Conservation (phyloP, 1,284 basidiomycete genomes). For the Boletus semigastroideus region DNA sequence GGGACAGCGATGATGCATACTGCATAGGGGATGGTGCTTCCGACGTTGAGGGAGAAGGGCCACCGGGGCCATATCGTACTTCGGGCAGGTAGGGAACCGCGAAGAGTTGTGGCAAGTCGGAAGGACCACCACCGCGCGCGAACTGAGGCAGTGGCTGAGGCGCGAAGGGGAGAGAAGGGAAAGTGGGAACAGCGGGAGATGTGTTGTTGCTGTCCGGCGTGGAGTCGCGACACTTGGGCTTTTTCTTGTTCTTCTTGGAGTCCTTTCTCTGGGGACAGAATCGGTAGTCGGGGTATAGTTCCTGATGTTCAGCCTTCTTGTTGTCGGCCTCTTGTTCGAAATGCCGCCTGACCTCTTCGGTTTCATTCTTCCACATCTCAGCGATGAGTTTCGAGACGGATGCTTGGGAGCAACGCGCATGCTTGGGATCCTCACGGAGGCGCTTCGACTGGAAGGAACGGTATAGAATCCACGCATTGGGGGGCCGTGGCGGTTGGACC, state of each 20-base stretch:
- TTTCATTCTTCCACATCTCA: conserved; percentile 67
- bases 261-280: conserved; percentile 71
- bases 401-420: conserved; percentile 56
- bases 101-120: conserved; percentile 14
- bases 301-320: conserved; percentile 66
- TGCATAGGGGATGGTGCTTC: conserved; percentile 38
- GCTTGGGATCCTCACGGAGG: conserved; percentile 27
- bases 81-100: conserved; percentile 29
- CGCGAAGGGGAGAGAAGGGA: conserved; percentile 7
- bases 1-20: conserved; percentile 10
- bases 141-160: background rate
- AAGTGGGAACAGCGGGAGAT: background rate
- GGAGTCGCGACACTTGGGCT: conserved; percentile 18
- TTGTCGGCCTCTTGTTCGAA: conserved; percentile 73
- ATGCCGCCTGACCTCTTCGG: conserved; percentile 47
- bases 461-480: conserved; percentile 93
- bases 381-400: conserved; percentile 73
- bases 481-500: conserved; percentile 64
- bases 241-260: conserved; percentile 41
- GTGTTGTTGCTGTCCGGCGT: background rate
- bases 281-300: conserved; percentile 68
- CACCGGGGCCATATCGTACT: conserved; percentile 26
- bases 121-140: conserved; percentile 2
- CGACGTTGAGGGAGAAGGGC: conserved; percentile 45
- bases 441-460: conserved; percentile 64